Evolutionary conservation across 306 rosid genomes (phyloP).

Genomic region (Cotoneaster glaucophyllus): DNA sequence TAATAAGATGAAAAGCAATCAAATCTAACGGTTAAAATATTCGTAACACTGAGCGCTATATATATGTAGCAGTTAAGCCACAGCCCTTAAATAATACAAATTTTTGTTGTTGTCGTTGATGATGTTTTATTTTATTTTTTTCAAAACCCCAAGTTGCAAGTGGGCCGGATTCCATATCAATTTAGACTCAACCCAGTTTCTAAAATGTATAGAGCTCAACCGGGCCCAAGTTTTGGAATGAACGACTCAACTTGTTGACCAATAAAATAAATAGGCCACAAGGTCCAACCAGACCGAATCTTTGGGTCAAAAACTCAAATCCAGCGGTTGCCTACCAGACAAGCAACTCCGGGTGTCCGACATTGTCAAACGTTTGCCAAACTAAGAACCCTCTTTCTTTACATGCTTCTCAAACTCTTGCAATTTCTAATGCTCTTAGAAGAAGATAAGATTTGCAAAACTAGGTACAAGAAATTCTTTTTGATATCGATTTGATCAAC

Average conservation of each 20-base stretch:
- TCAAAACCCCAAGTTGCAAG: not conserved
- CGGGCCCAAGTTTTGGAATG: not conserved
- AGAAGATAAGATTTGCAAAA: conserved; percentile 14
- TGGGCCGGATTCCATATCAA: not conserved
- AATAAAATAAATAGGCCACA: too few species aligned
- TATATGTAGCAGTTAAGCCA: not conserved
- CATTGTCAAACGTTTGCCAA: not conserved
- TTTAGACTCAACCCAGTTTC: not conserved
- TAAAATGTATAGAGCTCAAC: not conserved
- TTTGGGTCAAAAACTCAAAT: not conserved
- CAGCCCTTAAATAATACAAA: not conserved
- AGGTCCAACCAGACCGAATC: not conserved
- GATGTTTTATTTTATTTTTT: too few species aligned
- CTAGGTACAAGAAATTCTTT: conserved; percentile 23
- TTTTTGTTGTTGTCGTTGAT: too few species aligned
- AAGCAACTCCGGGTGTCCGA: not conserved
- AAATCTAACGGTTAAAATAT: too few species aligned
- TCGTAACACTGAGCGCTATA: not conserved
- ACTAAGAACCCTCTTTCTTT: not conserved
- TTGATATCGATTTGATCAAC: not conserved
- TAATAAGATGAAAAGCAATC: not conserved
- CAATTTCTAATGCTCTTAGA: not conserved
- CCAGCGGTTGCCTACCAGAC: too few species aligned
- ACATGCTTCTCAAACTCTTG: too few species aligned
- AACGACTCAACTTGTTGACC: not conserved